Base-by-base conservation (phyloP, 83 land plant genomes). In the Thuja plicata region DNA sequence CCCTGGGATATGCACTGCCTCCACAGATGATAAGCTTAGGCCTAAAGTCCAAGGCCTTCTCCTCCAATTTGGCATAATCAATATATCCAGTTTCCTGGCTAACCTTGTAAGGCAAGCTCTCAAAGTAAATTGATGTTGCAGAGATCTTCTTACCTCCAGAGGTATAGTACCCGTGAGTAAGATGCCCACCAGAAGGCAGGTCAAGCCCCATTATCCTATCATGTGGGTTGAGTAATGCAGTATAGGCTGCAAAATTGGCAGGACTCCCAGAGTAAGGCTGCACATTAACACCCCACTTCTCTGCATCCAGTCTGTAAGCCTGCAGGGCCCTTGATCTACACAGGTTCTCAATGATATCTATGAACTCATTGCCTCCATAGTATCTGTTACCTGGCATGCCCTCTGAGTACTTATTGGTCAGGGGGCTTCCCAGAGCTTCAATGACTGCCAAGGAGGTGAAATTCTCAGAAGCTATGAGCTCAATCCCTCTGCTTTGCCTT, bases 401-500 rank as follows among this genome's bases (percentile, higher is more conserved):
- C 89, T 97, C 98, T 77, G 96, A 94, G 94, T 97, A 97, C 91
- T 97, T 97, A 93, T 97, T 97, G 91, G 98, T 97, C 88, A 96
- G 92, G 55, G 96, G 91, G 88, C 88, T 87, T 40, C 98, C 98
- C 37, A 96, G 91, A 85, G 98, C 98, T 70, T 97, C 93, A 74
- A 97, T 97, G 83, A 97, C 98, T 79, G 98, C 96, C 88, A 90
- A 89, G 89, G 98, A 97, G 35, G 98, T 97, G 94, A 97, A 97
- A 88, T 97, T 97, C 91, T 97, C 98, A 79, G 98, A 97, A 79
- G 97, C 96, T 76, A 97, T 97, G 89, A 97, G 98, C 94, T 97
- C 98, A 86, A 97, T 94, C 19, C 97, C 97, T 55, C 90, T 89
- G 94, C 91, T 92, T 73, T 97, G 98, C 21, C 98, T 91, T 35